Conservation (phyloP, 371 early-diverging fungal species). For the Cokeromyces recurvatus region DNA sequence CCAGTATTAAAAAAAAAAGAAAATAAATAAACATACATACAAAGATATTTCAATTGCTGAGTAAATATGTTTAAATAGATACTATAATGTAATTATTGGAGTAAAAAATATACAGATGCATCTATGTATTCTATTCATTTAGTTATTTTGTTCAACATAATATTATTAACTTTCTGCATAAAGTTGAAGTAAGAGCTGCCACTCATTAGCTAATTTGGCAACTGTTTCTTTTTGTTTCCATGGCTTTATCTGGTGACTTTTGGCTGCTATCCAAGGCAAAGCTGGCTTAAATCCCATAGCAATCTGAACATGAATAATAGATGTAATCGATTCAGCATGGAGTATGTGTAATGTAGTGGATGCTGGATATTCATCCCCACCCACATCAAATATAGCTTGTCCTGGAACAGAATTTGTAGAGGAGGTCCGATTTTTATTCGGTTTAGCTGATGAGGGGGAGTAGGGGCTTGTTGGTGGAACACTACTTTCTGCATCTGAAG, state of each 20-base stretch:
- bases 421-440: neutral
- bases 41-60: too few relatives aligned
- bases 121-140: too few relatives aligned
- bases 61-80: too few relatives aligned
- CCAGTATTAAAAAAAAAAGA: too few relatives aligned
- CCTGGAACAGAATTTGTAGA: neutral
- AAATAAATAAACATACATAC: too few relatives aligned
- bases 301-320: constrained; percentile 27
- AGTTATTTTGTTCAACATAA: too few relatives aligned
- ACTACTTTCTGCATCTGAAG: constrained; percentile 7
- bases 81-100: too few relatives aligned
- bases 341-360: constrained; percentile 21
- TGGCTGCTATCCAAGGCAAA: constrained; percentile 27
- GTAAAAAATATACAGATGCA: too few relatives aligned
- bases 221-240: constrained; percentile 29
- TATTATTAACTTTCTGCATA: constrained; percentile 12
- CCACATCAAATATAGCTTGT: too few relatives aligned
- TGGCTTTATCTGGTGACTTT: constrained; percentile 18
- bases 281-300: constrained; percentile 30
- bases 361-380: too few relatives aligned
- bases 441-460: constrained; percentile 1
- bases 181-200: constrained; percentile 29
- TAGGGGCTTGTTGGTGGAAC: neutral
- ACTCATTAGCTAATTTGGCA: constrained; percentile 20
- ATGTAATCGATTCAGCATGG: constrained; percentile 29